These are phyloP conservation scores for Macrophomina pseudophaseolina DNA, from an alignment of 2,329 filamentous ascomycete genomes.

Conservation along the genomic window DNA sequence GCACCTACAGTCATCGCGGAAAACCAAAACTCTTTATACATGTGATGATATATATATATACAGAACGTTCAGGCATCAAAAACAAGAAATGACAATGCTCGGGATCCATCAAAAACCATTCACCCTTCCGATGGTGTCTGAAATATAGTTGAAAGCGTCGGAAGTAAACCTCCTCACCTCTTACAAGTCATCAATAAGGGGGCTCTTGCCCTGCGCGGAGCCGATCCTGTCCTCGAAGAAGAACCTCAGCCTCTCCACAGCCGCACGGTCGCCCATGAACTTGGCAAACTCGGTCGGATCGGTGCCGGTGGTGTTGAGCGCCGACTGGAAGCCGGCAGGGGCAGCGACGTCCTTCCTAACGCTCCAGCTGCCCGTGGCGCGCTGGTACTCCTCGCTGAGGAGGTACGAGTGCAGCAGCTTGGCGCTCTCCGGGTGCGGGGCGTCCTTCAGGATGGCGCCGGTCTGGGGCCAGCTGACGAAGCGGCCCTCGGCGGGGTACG, in stretches of 20 bases:
- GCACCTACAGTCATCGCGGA: too few species aligned
- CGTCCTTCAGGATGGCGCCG: conserved; percentile 55
- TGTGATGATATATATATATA: too few species aligned
- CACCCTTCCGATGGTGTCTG: too few species aligned
- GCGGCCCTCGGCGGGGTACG: conserved; percentile 42
- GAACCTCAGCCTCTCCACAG: conserved; percentile 50
- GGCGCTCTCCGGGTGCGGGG: conserved; percentile 57
- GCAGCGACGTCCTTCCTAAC: conserved; percentile 43
- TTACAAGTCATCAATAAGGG: conserved; percentile 40
- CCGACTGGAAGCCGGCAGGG: conserved; percentile 35
- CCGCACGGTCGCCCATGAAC: conserved; percentile 51
- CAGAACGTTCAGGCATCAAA: too few species aligned
- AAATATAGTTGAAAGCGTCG: too few species aligned
- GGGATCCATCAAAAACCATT: neutral
- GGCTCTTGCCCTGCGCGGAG: conserved; percentile 49
- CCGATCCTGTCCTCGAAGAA: conserved; percentile 53
- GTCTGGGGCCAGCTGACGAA: conserved; percentile 58
- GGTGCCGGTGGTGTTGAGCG: conserved; percentile 41
- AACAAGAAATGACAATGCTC: too few species aligned
- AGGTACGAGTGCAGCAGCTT: conserved; percentile 58
- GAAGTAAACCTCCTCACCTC: neutral
- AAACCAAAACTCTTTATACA: too few species aligned
- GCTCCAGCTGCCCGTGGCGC: conserved; percentile 40
- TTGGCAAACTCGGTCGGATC: conserved; percentile 46
- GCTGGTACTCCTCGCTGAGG: conserved; percentile 50